Evolutionary conservation across 768 basidiomycete genomes (phyloP).

Genomic region (Boletellus ananas): DNA sequence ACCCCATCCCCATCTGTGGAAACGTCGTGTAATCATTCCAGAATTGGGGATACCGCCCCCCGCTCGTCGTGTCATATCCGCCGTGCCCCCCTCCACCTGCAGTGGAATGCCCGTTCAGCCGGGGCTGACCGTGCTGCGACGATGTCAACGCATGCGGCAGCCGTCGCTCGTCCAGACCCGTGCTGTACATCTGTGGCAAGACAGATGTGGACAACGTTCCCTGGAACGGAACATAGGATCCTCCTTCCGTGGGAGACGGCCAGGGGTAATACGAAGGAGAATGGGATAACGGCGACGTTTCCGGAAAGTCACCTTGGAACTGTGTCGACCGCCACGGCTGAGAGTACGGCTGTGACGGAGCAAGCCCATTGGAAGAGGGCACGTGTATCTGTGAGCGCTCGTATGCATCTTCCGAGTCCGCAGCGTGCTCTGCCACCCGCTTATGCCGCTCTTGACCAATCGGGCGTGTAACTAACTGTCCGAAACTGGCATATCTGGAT

Average conservation of each 20-base stretch:
- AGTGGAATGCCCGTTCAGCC: conserved; percentile 14
- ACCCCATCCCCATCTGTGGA: conserved; percentile 44
- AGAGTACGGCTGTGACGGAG: conserved; percentile 20
- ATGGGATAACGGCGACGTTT: conserved; percentile 8
- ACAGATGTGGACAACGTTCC: conserved; percentile 65
- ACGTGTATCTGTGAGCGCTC: conserved; percentile 22
- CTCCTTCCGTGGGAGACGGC: conserved; percentile 34
- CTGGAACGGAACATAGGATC: conserved; percentile 35
- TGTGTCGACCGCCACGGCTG: conserved; percentile 31
- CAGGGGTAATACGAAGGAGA: conserved; percentile 43
- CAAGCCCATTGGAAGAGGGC: conserved; percentile 1
- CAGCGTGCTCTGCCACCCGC: conserved; percentile 54
- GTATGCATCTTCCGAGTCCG: conserved; percentile 35
- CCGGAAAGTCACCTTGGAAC: conserved; percentile 10
- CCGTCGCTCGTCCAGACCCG: conserved; percentile 57
- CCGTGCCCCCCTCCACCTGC: conserved; percentile 8
- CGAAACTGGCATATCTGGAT: conserved; percentile 1
- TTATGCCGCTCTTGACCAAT: conserved; percentile 43
- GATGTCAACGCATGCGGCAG: conserved; percentile 8
- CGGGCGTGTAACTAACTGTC: conserved; percentile 12
- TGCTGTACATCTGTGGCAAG: conserved; percentile 72
- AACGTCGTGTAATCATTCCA: conserved; percentile 56
- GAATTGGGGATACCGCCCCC: conserved; percentile 45
- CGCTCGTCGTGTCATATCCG: conserved; percentile 20
- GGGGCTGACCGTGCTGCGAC: conserved; percentile 16